Conservation (phyloP, 768 basidiomycete species). For the Hygrocybe coccinea region DNA sequence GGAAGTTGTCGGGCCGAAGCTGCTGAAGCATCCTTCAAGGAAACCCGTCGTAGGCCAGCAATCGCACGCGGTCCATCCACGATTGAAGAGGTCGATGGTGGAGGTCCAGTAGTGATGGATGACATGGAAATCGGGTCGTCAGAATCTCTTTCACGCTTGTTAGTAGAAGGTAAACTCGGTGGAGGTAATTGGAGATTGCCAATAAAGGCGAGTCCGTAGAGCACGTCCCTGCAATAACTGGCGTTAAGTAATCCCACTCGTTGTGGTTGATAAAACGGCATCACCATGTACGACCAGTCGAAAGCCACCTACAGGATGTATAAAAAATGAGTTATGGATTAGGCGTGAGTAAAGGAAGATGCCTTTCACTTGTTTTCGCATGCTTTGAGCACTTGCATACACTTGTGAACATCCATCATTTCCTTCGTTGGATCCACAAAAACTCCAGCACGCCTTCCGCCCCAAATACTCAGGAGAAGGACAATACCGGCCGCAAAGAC, state of each 20-base stretch:
- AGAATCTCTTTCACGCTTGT: constrained; percentile 49
- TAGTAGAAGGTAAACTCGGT: constrained; percentile 18
- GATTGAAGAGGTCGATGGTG: constrained; percentile 8
- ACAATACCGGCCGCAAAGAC: constrained; percentile 46
- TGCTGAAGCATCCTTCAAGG: constrained; percentile 16
- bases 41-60: constrained; percentile 33
- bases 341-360: neutral
- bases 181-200: constrained; percentile 19
- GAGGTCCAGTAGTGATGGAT: constrained; percentile 19
- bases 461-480: constrained; percentile 65
- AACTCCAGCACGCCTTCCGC: constrained; percentile 44
- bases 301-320: constrained; percentile 32
- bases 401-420: constrained; percentile 56
- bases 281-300: constrained; percentile 40
- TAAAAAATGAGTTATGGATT: neutral
- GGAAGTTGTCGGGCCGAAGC: neutral
- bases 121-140: constrained; percentile 32
- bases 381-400: constrained; percentile 47
- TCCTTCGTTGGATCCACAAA: constrained; percentile 46
- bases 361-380: constrained; percentile 36
- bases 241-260: constrained; percentile 35
- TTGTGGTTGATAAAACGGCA: constrained; percentile 4
- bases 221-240: constrained; percentile 17
- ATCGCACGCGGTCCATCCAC: constrained; percentile 24
- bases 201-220: constrained; percentile 18